Percentiles rank a stretch among this genome's conserved stretches.
Conservation (phyloP, 2,329 filamentous ascomycete species). For the Thyridium curvatum region DNA sequence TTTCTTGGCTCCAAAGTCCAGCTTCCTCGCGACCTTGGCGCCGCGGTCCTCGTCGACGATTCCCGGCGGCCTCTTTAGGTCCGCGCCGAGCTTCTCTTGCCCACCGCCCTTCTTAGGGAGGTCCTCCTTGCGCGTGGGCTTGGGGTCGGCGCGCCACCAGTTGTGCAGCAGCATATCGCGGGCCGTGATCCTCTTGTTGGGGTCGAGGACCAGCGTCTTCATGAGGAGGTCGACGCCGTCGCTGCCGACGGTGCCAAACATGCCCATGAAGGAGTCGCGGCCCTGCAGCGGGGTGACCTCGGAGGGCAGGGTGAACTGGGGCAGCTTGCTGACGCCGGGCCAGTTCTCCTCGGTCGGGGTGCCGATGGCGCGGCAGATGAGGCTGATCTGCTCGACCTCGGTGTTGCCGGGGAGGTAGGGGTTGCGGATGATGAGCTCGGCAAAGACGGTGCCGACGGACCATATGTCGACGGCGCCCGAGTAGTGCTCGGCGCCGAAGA, state of each 20-base stretch:
- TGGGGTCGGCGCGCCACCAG: slow-evolving; percentile 82
- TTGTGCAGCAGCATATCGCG: slow-evolving; percentile 70
- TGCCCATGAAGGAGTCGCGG: slow-evolving; percentile 65
- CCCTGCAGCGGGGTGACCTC: slow-evolving; percentile 52
- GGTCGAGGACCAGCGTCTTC: slow-evolving; percentile 78
- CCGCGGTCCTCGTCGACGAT: slow-evolving; percentile 48
- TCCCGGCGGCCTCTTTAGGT: slow-evolving; percentile 72
- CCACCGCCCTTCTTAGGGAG: slow-evolving; percentile 71
- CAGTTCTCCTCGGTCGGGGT: slow-evolving; percentile 92
- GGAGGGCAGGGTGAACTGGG: slow-evolving; percentile 70
- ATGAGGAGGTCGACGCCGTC: slow-evolving; percentile 85
- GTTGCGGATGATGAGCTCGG: slow-evolving; percentile 76
- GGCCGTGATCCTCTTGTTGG: slow-evolving; percentile 75
- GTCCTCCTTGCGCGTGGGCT: slow-evolving; percentile 74
- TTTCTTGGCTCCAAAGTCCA: slow-evolving; percentile 62
- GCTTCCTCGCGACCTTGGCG: slow-evolving; percentile 73
- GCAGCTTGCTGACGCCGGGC: slow-evolving; percentile 80
- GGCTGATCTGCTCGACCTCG: slow-evolving; percentile 78
- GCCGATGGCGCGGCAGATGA: slow-evolving; percentile 80
- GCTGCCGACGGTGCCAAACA: slow-evolving; percentile 74
- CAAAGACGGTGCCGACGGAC: slow-evolving; percentile 89
- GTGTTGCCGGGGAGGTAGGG: slow-evolving; percentile 80
- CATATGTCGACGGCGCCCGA: slow-evolving; percentile 88
- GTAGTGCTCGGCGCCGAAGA: slow-evolving; percentile 87
- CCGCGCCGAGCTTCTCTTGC: slow-evolving; percentile 70